Evolutionary conservation across 192 early-diverging fungal genomes (phyloP).

Genomic region (Coemansia sp.): DNA sequence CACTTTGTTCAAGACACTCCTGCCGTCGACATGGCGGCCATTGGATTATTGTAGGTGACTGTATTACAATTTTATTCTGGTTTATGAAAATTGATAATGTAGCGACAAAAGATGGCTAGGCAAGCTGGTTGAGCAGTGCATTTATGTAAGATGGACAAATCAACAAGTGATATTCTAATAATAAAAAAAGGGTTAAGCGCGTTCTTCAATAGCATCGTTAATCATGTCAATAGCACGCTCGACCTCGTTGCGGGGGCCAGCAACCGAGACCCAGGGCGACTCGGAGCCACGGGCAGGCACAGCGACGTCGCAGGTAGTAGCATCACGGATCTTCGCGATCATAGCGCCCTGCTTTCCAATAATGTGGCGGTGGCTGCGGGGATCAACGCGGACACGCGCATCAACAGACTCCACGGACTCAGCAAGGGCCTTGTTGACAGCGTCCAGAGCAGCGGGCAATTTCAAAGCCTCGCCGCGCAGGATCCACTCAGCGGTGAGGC

Average conservation of each 20-base stretch:
- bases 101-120: no score
- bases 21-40: no score
- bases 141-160: no score
- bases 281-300: conserved; percentile 54
- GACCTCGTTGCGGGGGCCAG: conserved; percentile 27
- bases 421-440: conserved; percentile 24
- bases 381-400: conserved; percentile 51
- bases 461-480: conserved; percentile 57
- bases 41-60: no score
- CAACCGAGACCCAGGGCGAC: conserved; percentile 27
- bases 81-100: no score
- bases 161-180: no score
- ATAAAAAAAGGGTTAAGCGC: conserved; percentile 10
- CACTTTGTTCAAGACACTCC: no score
- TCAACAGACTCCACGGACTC: conserved; percentile 6
- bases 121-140: no score
- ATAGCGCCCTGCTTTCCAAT: conserved; percentile 75
- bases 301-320: conserved; percentile 63
- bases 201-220: conserved; percentile 38
- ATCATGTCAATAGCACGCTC: conserved; percentile 40
- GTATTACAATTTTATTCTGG: no score
- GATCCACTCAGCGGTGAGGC: conserved; percentile 49
- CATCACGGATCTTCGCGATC: conserved; percentile 68
- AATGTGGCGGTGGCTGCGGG: conserved; percentile 62
- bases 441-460: conserved; percentile 41